phyloP scores from a whole-genome alignment of 2,329 filamentous ascomycete genomes.

The Tothia fuscella region DNA sequence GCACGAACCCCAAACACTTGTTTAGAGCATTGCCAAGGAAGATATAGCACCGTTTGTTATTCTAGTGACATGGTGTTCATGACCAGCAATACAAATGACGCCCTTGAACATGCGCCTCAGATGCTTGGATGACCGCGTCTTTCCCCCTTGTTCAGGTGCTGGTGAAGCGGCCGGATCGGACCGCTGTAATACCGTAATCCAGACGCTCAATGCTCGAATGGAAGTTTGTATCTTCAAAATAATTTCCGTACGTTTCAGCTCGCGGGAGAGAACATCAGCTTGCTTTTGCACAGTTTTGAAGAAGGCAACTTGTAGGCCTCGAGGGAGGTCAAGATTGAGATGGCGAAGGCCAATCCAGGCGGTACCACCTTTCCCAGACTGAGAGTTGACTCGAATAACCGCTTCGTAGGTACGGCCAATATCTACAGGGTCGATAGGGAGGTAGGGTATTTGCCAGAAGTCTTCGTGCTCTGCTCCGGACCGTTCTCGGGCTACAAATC shows the following conservation, averaged over 20 bases:
- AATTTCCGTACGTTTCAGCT: constrained; percentile 76
- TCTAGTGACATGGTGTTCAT: constrained; percentile 67
- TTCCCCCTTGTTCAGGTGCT: constrained; percentile 49
- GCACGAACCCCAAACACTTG: constrained; percentile 65
- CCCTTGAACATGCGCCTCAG: constrained; percentile 74
- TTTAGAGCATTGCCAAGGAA: constrained; percentile 74
- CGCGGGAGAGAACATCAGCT: constrained; percentile 69
- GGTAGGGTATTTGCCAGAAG: constrained; percentile 77
- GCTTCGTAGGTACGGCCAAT: constrained; percentile 97
- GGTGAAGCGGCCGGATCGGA: constrained; percentile 71
- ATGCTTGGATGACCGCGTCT: constrained; percentile 65
- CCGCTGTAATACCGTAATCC: too few relatives aligned
- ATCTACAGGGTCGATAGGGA: constrained; percentile 83
- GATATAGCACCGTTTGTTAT: constrained; percentile 86
- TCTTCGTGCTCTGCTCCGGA: constrained; percentile 48
- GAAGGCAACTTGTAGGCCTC: constrained; percentile 85
- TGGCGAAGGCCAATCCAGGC: constrained; percentile 89
- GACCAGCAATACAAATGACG: constrained; percentile 68
- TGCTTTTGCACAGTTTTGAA: constrained; percentile 72
- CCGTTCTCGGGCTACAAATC: constrained; percentile 58
- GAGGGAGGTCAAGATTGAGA: constrained; percentile 82
- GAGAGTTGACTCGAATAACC: constrained; percentile 94
- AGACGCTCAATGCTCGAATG: too few relatives aligned
- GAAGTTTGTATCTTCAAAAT: constrained; percentile 81
- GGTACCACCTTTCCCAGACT: constrained; percentile 86